Evolutionary conservation across 192 early-diverging fungal species (phyloP), one percentile per base, ranked within the genome.

Genomic region (Thamnidium elegans): DNA sequence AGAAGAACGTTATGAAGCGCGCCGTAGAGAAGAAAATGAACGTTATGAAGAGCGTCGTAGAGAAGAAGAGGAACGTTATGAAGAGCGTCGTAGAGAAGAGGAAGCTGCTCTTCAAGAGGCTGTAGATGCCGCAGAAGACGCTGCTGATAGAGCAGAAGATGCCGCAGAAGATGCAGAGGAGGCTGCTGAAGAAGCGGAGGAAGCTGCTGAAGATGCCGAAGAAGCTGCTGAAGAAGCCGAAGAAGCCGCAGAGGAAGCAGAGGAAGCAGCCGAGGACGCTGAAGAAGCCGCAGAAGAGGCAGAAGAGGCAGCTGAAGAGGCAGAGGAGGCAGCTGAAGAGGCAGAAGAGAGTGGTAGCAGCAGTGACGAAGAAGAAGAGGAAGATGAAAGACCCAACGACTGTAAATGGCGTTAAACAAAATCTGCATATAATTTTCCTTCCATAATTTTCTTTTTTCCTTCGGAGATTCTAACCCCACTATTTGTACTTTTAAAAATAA

Each of bases 181-280:
- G 2, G 50, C 50, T 0, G 50, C 50, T 52, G 50, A 52, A 20
- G 50, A 52, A 19, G 50, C 50, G 21, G 50, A 52, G 20, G 50
- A 52, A 6, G 50, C 50, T 3, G 50, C 50, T 52, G 50, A 52
- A 20, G 50, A 52, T 0, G 50, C 50, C 30, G 50, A 52, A 17
- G 50, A 52, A 8, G 15, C 15, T 10, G 50, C 50, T 52, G 50
- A 52, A 52, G 50, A 52, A 4, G 50, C 50, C 30, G 50, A 52
- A 17, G 50, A 52, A 52, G 50, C 50, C 10, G 50, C 50, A 20
- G 50, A 52, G 19, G 50, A 52, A 20, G 50, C 50, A 52, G 50
- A 52, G 4, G 50, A 52, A 4, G 50, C 50, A 1, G 50, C 50
- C 0, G 14, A 14, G 19, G 50, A 52, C 0, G 50, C 50, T 2